Base-by-base conservation (phyloP, 106 monocot genomes). In the Apostasia shenzhenica region DNA sequence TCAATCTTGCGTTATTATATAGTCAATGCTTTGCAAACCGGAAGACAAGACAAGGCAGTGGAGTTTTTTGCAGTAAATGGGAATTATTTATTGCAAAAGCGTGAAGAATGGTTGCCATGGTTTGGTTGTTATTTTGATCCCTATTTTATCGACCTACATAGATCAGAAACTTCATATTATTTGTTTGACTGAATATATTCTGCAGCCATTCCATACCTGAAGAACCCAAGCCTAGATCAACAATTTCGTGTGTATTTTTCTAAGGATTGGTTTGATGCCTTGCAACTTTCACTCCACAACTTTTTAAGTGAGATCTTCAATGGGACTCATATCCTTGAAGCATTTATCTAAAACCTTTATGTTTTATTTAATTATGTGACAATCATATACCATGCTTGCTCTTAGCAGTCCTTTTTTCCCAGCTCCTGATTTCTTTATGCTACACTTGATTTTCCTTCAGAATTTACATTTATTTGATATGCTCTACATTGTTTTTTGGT, bases 201-300 rank as follows among this genome's bases (percentile, higher is more conserved):
- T 81, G 87, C 92, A 99, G 97, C 84, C 48, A 77, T 99, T 81
- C 92, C 89, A 48, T 99, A 99, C 78, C 50, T 99, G 44, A 99
- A 85, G 77, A 92, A 79, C 65, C 97, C 97, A 56, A 87, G 67
- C 62, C 53, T 90, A 82, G 81, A 92, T 80, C 92, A 92, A 45
- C 84, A 99, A 57, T 99, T 93, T 62, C 84, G 82, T 67, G 82
- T 93, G 38, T 99, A 92, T 73, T 99, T 99, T 72, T 99, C 97
- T 48, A 99, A 81, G 76, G 92, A 92, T 57, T 99, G 97, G 97
- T 76, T 76, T 64, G 89, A 99, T 72, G 84, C 90, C 37, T 78
- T 99, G 75, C 73, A 72, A 70, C 81, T 85, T 67, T 99, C 92
- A 37, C 79, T 99, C 56, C 69, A 81, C 60, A 99, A 99, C 69